Evolutionary conservation across 2,329 filamentous ascomycete genomes (phyloP), one percentile per base, ranked within the genome.

Genomic region (Penicillium sp.): DNA sequence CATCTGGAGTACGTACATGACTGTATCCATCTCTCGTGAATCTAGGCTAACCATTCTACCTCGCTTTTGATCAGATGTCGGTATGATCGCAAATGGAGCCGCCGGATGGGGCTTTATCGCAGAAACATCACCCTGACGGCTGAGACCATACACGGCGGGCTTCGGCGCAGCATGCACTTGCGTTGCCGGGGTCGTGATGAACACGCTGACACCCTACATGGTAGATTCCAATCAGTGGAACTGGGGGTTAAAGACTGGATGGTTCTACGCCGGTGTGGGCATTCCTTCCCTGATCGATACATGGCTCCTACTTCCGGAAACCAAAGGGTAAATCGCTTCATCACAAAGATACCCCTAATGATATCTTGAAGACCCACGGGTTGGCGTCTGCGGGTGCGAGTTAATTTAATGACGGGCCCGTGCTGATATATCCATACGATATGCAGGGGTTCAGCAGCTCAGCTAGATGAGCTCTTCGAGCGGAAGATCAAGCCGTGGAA

Each of bases 41-140:
- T 38, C 31, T 9, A 11, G 1, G 31, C 31, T 38, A 38, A 38
- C 31, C 31, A 38, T 6, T 1, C 3, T 38, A 1, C 7, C 26
- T 26, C 23, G 23, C 23, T 8, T 7, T 8, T 13, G 4, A 5
- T n/a, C 44, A 70, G 66, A 72, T 30, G 66, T 71, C 17, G 71
- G 68, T 1, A 58, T 71, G 51, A 68, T 66, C 3, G 64, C 68
- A 30, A 73, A 70, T 52, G 69, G 67, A 3, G 70, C 69, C 2
- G 68, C 70, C 1, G 71, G 71, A 3, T 75, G 70, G 67, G 71
- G 71, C 2, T 73, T 72, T 47, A 70, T 73, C 45, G 73, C 69
- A 29, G 76, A 79, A 58, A 76, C 78, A 8, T 78, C 77, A 0
- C 73, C 77, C 0, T 73, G 74, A 13, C 70, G 75, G 2, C 66